A percentile compares a stretch with the other conserved stretches of the same genome.
phyloP scores from a whole-genome alignment of 2,329 filamentous ascomycete species.

The Calonectria hongkongensis region DNA sequence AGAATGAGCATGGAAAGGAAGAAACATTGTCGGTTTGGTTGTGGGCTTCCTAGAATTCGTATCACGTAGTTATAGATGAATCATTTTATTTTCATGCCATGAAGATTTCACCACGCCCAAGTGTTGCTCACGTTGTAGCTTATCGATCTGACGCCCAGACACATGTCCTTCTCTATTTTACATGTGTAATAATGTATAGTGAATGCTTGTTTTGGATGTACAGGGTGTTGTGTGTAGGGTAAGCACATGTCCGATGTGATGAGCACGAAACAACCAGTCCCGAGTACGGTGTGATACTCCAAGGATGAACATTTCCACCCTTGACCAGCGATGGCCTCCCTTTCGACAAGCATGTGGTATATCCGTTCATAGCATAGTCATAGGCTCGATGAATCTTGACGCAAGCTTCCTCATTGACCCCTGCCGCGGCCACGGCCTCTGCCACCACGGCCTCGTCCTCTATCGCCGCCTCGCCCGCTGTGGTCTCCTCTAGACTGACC shows the following conservation, averaged over 20 bases:
- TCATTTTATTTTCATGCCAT: constrained; percentile 34
- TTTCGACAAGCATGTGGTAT: background rate
- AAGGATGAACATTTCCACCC: background rate
- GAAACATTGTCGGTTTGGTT: constrained; percentile 34
- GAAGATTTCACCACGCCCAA: background rate
- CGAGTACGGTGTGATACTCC: background rate
- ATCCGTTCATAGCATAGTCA: background rate
- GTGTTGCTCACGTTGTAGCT: background rate
- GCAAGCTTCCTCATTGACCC: constrained; percentile 54
- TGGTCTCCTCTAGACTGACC: constrained; percentile 76
- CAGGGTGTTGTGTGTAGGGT: constrained; percentile 1
- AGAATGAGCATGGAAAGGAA: constrained; percentile 32
- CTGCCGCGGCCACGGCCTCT: constrained; percentile 61
- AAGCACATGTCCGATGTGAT: background rate
- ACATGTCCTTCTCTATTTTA: background rate
- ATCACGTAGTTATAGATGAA: constrained; percentile 53
- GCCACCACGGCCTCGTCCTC: constrained; percentile 64
- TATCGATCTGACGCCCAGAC: background rate
- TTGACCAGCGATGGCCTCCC: background rate
- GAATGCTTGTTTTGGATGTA: background rate
- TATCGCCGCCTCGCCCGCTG: constrained; percentile 70
- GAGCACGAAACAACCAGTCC: background rate
- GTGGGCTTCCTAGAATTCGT: constrained; percentile 45
- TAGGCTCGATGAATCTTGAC: constrained; percentile 4
- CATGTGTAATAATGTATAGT: background rate